phyloP scores from a whole-genome alignment of 2,329 filamentous ascomycete species.

The Stagonosporopsis rhizophila region DNA sequence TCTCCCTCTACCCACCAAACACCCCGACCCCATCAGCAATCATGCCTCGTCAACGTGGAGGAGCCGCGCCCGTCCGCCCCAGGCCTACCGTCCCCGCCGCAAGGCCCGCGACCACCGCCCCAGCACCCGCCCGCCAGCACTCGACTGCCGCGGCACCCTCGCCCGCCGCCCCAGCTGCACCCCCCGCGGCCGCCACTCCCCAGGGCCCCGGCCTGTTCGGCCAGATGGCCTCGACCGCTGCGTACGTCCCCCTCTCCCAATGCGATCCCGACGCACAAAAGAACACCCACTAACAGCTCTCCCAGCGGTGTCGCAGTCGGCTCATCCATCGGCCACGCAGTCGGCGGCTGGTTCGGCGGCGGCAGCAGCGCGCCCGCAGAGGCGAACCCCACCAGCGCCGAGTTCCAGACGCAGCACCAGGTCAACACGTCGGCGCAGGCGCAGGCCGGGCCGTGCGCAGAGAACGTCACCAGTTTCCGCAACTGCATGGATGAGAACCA shows the following conservation, averaged over 20 bases:
- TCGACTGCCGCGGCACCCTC: constrained; percentile 66
- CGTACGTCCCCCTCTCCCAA: constrained; percentile 69
- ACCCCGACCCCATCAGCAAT: constrained; percentile 14
- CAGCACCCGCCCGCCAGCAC: constrained; percentile 64
- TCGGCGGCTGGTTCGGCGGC: constrained; percentile 86
- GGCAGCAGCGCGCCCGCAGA: constrained; percentile 66
- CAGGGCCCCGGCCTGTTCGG: constrained; percentile 87
- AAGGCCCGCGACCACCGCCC: constrained; percentile 51
- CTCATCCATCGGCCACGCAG: constrained; percentile 92
- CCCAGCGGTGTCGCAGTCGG: constrained; percentile 92
- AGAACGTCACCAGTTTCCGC: constrained; percentile 84
- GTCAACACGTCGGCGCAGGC: constrained; percentile 50
- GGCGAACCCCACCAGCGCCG: constrained; percentile 45
- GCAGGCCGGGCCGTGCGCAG: constrained; percentile 65
- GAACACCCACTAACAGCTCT: neutral
- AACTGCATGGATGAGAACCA: constrained; percentile 95
- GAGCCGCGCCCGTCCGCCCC: constrained; percentile 53
- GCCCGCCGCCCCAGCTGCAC: constrained; percentile 58
- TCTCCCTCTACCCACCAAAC: constrained; percentile 1
- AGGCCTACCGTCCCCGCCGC: constrained; percentile 52
- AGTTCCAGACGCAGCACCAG: constrained; percentile 33
- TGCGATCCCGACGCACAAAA: no score
- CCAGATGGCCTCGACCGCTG: constrained; percentile 96
- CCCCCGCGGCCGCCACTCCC: constrained; percentile 51
- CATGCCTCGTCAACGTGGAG: constrained; percentile 60